Evolutionary conservation across 2,329 filamentous ascomycete species (phyloP).

Genomic region (Beauveria rudraprayagi): DNA sequence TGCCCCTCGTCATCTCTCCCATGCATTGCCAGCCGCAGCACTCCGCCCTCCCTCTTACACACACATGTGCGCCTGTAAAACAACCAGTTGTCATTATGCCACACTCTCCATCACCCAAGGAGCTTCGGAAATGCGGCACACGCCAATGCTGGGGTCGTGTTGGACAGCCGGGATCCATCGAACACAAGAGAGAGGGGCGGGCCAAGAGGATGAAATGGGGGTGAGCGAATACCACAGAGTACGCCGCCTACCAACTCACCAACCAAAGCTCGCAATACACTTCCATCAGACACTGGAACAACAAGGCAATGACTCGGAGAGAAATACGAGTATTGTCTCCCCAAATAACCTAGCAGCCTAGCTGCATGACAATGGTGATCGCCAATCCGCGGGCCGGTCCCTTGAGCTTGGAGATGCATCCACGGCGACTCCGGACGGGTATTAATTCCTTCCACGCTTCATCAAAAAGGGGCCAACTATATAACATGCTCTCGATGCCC

Average conservation of each 20-base stretch:
- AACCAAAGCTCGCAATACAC: not conserved
- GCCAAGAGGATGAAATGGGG: not conserved
- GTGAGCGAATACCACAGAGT: not conserved
- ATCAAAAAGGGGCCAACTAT: not conserved
- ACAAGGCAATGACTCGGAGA: not conserved
- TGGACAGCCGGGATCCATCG: not conserved
- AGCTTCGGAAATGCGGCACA: constrained; percentile 4
- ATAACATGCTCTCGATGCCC: not conserved
- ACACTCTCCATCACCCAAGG: not conserved
- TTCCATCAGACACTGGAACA: too few species aligned
- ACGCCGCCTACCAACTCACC: not conserved
- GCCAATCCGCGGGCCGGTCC: constrained; percentile 3
- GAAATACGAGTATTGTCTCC: not conserved
- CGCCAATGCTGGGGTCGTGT: not conserved
- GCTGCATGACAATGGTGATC: not conserved
- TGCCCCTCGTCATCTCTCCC: not conserved
- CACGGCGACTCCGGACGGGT: not conserved
- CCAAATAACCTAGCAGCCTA: not conserved
- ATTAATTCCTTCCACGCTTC: not conserved
- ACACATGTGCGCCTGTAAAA: not conserved
- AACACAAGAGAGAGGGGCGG: not conserved
- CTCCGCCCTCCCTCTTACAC: not conserved
- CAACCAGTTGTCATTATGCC: not conserved
- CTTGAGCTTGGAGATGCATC: not conserved
- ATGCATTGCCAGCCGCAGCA: not conserved